Conservation (phyloP, 805 yeast species). For the Teunomyces gatunensis region DNA sequence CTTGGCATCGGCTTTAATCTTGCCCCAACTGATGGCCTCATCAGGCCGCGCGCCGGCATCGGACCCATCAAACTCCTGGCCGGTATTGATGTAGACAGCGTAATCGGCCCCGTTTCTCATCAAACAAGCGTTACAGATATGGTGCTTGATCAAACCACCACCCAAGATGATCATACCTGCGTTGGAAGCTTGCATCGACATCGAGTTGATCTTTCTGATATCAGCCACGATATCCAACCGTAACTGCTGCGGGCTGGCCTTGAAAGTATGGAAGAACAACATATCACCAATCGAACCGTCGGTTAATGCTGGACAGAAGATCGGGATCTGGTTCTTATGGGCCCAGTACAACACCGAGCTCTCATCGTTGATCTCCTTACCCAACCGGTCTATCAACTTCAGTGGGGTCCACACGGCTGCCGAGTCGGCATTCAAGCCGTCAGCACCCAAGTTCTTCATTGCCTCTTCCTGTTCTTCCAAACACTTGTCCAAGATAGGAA, state of each 20-base stretch:
- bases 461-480: conserved; percentile 83
- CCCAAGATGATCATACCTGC: conserved; percentile 98
- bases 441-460: conserved; percentile 48
- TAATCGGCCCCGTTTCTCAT: conserved; percentile 99
- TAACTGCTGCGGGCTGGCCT: conserved; percentile 84
- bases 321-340: conserved; percentile 92
- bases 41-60: conserved; percentile 99
- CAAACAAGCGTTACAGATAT: conserved; percentile 94
- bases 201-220: conserved; percentile 83
- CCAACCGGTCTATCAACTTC: conserved; percentile 84
- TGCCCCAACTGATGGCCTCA: conserved; percentile 99
- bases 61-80: conserved; percentile 97
- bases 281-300: conserved; percentile 99
- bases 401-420: conserved; percentile 93
- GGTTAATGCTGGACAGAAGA: conserved; percentile 95
- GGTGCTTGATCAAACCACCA: conserved; percentile 96
- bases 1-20: conserved; percentile 91
- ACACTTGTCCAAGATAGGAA: conserved; percentile 85
- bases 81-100: conserved; percentile 96
- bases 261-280: conserved; percentile 98
- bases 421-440: conserved; percentile 59
- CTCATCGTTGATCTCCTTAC: conserved; percentile 94
- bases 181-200: conserved; percentile 90
- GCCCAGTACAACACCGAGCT: conserved; percentile 96
- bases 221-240: conserved; percentile 93